A percentile compares a stretch with the other conserved stretches of the same genome.
phyloP scores from a whole-genome alignment of 768 basidiomycete species.

The Astraeus odoratus region DNA sequence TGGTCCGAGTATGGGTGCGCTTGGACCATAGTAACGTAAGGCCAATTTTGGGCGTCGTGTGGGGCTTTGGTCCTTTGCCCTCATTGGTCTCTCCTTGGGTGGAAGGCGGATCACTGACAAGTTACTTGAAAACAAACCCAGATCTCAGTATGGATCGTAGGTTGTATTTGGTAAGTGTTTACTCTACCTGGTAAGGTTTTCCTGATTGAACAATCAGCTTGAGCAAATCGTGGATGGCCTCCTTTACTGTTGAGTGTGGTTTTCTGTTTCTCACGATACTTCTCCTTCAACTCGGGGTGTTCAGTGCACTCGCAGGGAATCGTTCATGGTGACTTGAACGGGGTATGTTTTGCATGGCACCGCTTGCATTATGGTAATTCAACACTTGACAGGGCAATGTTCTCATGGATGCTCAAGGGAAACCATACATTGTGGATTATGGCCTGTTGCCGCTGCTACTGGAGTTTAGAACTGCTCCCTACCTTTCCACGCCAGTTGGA shows the following conservation, averaged over 20 bases:
- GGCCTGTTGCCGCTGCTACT: slow-evolving; percentile 27
- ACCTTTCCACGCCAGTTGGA: slow-evolving; percentile 28
- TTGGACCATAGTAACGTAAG: too few relatives aligned
- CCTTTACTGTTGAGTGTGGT: slow-evolving; percentile 11
- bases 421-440: slow-evolving; percentile 30
- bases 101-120: too few relatives aligned
- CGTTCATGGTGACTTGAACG: slow-evolving; percentile 42
- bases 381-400: slow-evolving; percentile 26
- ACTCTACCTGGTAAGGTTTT: not conserved
- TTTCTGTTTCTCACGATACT: not conserved
- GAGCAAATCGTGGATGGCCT: slow-evolving; percentile 12
- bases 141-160: slow-evolving; percentile 2
- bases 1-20: too few relatives aligned
- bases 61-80: too few relatives aligned
- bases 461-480: slow-evolving; percentile 17
- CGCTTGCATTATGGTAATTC: not conserved
- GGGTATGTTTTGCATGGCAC: slow-evolving; percentile 20
- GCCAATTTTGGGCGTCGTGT: too few relatives aligned
- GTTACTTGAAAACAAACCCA: slow-evolving; percentile 7
- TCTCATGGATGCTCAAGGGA: slow-evolving; percentile 25
- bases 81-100: too few relatives aligned
- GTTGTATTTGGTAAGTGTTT: slow-evolving; percentile 13
- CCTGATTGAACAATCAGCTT: not conserved
- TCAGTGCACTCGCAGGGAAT: slow-evolving; percentile 18
- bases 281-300: not conserved